Conservation (phyloP, 352 stramenopile genomes). For the Phytophthora agathidicida region DNA sequence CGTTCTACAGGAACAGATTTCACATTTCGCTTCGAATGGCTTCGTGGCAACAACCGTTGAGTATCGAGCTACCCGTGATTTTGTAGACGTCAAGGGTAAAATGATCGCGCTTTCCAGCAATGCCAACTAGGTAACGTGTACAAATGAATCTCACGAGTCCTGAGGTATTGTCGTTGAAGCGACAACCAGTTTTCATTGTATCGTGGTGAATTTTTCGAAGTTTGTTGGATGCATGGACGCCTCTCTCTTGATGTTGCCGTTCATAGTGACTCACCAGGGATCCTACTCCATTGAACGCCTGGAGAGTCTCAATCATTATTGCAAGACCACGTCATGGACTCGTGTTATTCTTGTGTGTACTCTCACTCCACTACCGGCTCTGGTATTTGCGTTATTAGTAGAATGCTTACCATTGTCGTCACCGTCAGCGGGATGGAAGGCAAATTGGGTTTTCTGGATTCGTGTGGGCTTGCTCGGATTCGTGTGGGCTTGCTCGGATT, state of each 20-base stretch:
- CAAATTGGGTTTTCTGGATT: slow-evolving; percentile 23
- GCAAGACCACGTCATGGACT: slow-evolving; percentile 2
- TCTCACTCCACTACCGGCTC: slow-evolving; percentile 2
- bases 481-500: not conserved
- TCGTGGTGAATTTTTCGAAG: not conserved
- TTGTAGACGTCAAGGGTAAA: too few relatives aligned
- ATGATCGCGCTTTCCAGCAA: too few relatives aligned
- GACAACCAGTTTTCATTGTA: slow-evolving; percentile 1
- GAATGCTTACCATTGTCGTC: slow-evolving; percentile 8
- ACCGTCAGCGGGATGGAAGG: slow-evolving; percentile 7
- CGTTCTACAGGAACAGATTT: slow-evolving; percentile 13
- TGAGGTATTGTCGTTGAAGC: too few relatives aligned
- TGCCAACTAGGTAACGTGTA: too few relatives aligned
- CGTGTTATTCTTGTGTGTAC: slow-evolving; percentile 5
- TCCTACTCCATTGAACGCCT: slow-evolving; percentile 20
- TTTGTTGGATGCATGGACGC: too few relatives aligned
- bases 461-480: not conserved
- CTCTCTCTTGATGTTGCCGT: too few relatives aligned
- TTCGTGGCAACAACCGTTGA: too few relatives aligned
- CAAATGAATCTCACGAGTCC: too few relatives aligned
- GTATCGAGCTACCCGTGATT: too few relatives aligned
- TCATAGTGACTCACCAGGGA: slow-evolving; percentile 12
- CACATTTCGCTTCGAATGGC: too few relatives aligned
- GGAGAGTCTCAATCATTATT: slow-evolving; percentile 7
- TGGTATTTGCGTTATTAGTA: slow-evolving; percentile 7